Evolutionary conservation across 371 early-diverging fungal species (phyloP).

Genomic region (Funneliformis caledonium): DNA sequence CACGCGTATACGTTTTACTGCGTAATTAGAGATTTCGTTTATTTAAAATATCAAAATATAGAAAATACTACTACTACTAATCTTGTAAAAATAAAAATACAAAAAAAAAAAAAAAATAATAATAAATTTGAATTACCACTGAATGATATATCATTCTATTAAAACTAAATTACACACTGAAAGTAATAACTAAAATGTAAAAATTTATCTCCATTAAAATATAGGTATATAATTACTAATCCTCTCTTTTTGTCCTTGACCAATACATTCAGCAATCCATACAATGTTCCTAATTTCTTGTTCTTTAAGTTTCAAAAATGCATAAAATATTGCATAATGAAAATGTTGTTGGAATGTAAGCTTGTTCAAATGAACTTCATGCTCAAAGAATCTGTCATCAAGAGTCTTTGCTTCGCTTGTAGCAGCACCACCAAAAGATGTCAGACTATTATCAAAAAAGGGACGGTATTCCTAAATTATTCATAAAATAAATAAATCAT

Average conservation of each 20-base stretch:
- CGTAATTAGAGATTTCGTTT: too few relatives aligned
- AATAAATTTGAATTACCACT: not conserved
- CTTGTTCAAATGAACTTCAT: constrained; percentile 93
- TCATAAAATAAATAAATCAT: not conserved
- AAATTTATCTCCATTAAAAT: constrained; percentile 53
- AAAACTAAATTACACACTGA: too few relatives aligned
- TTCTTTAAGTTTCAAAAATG: constrained; percentile 97
- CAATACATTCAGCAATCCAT: constrained; percentile 99
- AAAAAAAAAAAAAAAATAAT: not conserved
- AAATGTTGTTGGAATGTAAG: constrained; percentile 95
- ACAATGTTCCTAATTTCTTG: constrained; percentile 99
- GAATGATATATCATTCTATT: too few relatives aligned
- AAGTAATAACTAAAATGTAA: too few relatives aligned
- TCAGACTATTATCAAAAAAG: constrained; percentile 63
- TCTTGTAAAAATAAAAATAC: too few relatives aligned
- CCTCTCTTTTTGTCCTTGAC: constrained; percentile 95
- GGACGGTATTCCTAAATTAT: constrained; percentile 70
- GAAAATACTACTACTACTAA: too few relatives aligned
- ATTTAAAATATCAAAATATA: too few relatives aligned
- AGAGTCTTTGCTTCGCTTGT: constrained; percentile 63
- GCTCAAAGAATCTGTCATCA: constrained; percentile 95
- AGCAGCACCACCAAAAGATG: constrained; percentile 8
- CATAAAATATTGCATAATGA: constrained; percentile 96
- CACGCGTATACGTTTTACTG: too few relatives aligned
- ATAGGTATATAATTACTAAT: constrained; percentile 93